Evolutionary conservation across 257 asterid species (phyloP).

Genomic region (Gynochthodes officinalis): DNA sequence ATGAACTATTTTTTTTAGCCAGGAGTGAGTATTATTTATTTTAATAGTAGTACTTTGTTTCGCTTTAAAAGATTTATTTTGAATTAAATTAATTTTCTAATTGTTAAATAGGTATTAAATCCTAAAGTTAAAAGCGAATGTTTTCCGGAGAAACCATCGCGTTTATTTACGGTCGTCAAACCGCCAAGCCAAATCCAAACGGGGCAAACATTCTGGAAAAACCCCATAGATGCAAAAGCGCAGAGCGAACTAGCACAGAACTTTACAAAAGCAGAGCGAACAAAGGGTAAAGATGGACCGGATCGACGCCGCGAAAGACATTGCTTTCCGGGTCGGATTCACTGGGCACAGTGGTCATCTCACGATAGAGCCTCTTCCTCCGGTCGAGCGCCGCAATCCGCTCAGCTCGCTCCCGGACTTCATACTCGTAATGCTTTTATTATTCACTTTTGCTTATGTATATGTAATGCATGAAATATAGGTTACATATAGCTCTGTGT

Average conservation of each 20-base stretch:
- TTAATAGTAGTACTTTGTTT: no score
- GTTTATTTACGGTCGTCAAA: no score
- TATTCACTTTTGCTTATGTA: background rate
- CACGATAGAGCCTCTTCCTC: conserved; percentile 75
- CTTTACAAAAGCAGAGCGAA: background rate
- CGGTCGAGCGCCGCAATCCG: conserved; percentile 56
- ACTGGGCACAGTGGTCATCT: conserved; percentile 92
- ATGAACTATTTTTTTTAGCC: no score
- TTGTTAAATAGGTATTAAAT: no score
- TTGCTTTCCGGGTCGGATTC: conserved; percentile 77
- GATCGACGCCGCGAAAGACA: conserved; percentile 55
- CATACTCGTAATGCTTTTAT: conserved; percentile 44
- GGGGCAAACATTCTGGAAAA: background rate
- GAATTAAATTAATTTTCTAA: no score
- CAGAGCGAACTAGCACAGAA: background rate
- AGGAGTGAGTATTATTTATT: no score
- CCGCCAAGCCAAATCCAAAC: no score
- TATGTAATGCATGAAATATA: background rate
- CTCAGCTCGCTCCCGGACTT: conserved; percentile 74
- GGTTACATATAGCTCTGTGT: background rate
- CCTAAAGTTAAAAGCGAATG: no score
- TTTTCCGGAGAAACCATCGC: no score
- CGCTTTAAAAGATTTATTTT: no score
- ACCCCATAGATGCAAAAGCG: background rate
- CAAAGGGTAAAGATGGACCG: conserved; percentile 44